Evolutionary conservation across 1,139 yeast species (phyloP), one percentile per base, ranked within the genome.

Genomic region (Scheffersomyces illinoinensis): DNA sequence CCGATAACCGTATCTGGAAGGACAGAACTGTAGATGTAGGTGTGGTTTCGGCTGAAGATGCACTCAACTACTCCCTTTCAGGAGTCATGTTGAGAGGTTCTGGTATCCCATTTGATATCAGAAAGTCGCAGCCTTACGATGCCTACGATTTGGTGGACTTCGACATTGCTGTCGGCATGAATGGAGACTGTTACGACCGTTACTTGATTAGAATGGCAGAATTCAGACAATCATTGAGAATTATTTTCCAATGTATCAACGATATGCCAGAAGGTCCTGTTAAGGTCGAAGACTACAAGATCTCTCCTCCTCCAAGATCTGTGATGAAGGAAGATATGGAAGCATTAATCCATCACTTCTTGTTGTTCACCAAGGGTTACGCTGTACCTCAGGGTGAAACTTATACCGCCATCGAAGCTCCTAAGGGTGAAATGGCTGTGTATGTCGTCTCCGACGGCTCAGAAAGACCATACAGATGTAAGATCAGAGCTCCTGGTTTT

Each of bases 341-440:
- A 81, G 90, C 96, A 39, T 83, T 91, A 68, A 91, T 91, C 72
- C 97, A 91, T 75, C 97, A 91, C 78, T 91, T 91, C 83, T 81
- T 91, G 74, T 82, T 90, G 67, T 91, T 88, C 81, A 90, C 96
- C 58, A 91, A 91, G 83, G 97, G 97, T 66, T 91, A 87, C 74
- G 88, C 90, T 55, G 97, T 91, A 52, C 97, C 97, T 53, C 90
- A 87, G 60, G 97, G 97, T 68, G 97, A 91, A 79, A 90, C 97
- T 26, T 91, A 91, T 75, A 90, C 96, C 57, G 96, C 92, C 59
- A 91, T 91, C 66, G 97, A 91, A 79, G 97, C 97, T 48, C 97
- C 97, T 74, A 91, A 91, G 85, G 97, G 97, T 71, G 97, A 91
- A 78, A 90, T 91, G 96, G 97, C 90, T 62, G 96, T 91, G 59